These are phyloP conservation scores for Gossypium sturtianum DNA, from an alignment of 345 rosid genomes.

Conservation along the genomic window DNA sequence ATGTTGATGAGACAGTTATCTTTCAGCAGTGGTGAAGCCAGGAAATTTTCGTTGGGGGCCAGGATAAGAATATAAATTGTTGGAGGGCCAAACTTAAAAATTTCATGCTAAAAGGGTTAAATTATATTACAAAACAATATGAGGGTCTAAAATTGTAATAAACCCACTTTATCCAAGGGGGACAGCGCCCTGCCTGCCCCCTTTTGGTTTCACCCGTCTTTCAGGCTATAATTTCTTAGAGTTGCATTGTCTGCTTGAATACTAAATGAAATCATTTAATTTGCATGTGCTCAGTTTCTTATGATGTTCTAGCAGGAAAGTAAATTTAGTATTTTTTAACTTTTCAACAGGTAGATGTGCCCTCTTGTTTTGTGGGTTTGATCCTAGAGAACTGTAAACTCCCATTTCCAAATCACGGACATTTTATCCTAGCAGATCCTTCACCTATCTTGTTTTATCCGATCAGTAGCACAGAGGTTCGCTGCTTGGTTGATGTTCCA, in stretches of 20 bases:
- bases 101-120: no score
- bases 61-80: no score
- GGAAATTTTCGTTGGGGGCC: no score
- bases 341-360: slow-evolving; percentile 42
- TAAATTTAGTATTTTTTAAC: not conserved
- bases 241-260: not conserved
- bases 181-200: no score
- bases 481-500: slow-evolving; percentile 46
- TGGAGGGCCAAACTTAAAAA: no score
- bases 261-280: not conserved
- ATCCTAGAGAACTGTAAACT: slow-evolving; percentile 47
- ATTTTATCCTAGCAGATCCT: slow-evolving; percentile 47
- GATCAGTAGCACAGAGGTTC: slow-evolving; percentile 45
- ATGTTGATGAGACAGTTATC: not conserved
- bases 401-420: slow-evolving; percentile 44
- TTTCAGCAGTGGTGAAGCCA: not conserved
- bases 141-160: no score
- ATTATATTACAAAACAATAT: no score
- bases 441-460: slow-evolving; percentile 52
- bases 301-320: not conserved
- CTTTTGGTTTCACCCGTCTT: no score
- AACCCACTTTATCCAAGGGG: no score
- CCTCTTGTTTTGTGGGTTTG: slow-evolving; percentile 45
- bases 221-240: no score
- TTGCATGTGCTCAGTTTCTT: not conserved